phyloP scores from a whole-genome alignment of 2,329 filamentous ascomycete genomes.

The Aulographum hederae region DNA sequence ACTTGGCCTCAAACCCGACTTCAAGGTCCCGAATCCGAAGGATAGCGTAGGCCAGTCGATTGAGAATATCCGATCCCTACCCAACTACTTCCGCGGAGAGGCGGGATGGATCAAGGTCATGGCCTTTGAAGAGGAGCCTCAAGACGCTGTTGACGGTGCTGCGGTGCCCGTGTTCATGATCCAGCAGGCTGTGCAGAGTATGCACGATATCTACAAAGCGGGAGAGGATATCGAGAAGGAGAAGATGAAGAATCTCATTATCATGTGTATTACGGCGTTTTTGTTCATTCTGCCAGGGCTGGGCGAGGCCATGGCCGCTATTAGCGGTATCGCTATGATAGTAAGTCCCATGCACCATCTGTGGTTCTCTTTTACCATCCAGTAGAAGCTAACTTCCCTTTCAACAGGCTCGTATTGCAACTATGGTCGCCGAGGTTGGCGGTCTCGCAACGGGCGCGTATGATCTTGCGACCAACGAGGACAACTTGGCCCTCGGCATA shows the following conservation, averaged over 20 bases:
- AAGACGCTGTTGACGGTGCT: neutral
- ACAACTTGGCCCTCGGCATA: neutral
- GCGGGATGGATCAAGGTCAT: neutral
- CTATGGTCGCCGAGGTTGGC: neutral
- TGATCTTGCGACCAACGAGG: neutral
- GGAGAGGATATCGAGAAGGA: constrained; percentile 10
- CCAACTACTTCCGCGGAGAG: neutral
- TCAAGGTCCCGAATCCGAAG: neutral
- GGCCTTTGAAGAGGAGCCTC: neutral
- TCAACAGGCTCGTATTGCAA: no score
- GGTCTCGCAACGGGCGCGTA: neutral
- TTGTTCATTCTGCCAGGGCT: constrained; percentile 9
- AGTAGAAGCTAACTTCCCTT: no score
- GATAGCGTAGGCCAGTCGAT: neutral
- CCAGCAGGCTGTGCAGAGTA: neutral
- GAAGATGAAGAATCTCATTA: constrained; percentile 11
- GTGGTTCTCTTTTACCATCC: no score
- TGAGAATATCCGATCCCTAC: neutral
- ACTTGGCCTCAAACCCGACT: neutral
- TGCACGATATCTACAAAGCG: constrained; percentile 4
- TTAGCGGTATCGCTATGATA: neutral
- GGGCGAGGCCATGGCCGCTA: neutral
- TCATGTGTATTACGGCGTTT: constrained; percentile 12
- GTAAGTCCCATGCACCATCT: no score
- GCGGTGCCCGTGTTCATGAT: neutral